Evolutionary conservation across 129 eudicot genomes (phyloP).

Genomic region (Glebionis coronaria): DNA sequence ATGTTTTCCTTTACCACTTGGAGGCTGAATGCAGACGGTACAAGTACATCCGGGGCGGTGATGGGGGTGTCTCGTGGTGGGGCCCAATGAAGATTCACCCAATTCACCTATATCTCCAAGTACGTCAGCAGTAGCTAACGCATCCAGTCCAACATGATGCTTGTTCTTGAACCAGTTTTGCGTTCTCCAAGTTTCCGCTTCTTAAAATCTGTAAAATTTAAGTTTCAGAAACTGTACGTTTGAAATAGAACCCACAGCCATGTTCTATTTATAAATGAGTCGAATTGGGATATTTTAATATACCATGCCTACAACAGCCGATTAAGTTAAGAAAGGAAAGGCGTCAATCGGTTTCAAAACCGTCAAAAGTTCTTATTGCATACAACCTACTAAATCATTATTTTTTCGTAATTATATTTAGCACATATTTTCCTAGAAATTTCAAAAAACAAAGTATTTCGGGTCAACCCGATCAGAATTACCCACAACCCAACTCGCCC

Average conservation of each 20-base stretch:
- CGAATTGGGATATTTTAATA: neutral
- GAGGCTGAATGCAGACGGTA: slow-evolving; percentile 96
- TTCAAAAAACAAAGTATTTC: no score
- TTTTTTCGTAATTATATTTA: no score
- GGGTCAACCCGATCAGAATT: no score
- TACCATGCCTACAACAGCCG: no score
- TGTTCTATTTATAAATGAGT: neutral
- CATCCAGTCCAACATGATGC: slow-evolving; percentile 86
- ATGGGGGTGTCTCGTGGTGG: slow-evolving; percentile 89
- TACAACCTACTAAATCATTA: no score
- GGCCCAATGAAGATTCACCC: slow-evolving; percentile 52
- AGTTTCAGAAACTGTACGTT: slow-evolving; percentile 39
- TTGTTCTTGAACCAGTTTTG: slow-evolving; percentile 39
- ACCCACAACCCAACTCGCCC: neutral
- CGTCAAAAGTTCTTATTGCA: no score
- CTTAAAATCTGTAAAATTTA: slow-evolving; percentile 49
- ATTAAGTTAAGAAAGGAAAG: no score
- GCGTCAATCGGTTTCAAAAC: neutral
- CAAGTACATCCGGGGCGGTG: slow-evolving; percentile 96
- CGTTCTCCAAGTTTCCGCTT: slow-evolving; percentile 49
- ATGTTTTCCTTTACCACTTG: slow-evolving; percentile 92
- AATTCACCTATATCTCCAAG: slow-evolving; percentile 64
- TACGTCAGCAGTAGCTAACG: slow-evolving; percentile 84
- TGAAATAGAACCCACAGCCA: slow-evolving; percentile 28
- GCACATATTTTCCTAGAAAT: no score